A percentile compares a stretch with the other conserved stretches of the same genome.
Evolutionary conservation across 768 basidiomycete genomes (phyloP).

Genomic region (Amanita rubescens): DNA sequence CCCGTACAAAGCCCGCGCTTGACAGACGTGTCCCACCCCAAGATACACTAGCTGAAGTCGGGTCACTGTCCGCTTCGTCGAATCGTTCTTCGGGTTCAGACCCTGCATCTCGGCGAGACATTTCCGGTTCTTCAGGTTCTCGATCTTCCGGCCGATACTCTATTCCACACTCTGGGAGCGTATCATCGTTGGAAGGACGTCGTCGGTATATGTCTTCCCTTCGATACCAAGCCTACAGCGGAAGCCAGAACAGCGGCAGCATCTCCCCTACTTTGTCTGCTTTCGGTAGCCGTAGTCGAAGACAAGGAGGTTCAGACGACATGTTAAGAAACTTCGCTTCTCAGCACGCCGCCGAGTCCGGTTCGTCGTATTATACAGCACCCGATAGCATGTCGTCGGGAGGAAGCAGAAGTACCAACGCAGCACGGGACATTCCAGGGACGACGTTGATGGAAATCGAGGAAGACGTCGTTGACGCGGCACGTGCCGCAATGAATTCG

Average conservation of each 20-base stretch:
- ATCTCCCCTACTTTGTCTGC: conserved; percentile 46
- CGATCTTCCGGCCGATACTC: conserved; percentile 39
- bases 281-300: conserved; percentile 28
- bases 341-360: conserved; percentile 8
- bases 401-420: background rate
- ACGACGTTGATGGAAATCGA: background rate
- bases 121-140: conserved; percentile 40
- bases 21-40: conserved; percentile 32
- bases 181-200: conserved; percentile 44
- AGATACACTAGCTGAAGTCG: conserved; percentile 49
- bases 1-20: conserved; percentile 24
- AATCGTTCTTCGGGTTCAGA: conserved; percentile 47
- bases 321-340: conserved; percentile 10
- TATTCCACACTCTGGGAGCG: conserved; percentile 40
- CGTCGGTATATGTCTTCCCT: conserved; percentile 16
- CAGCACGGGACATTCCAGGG: background rate
- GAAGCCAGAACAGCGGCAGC: conserved; percentile 10
- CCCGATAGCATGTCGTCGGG: background rate
- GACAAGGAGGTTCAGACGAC: conserved; percentile 11
- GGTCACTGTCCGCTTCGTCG: conserved; percentile 43
- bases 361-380: conserved; percentile 3
- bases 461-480: conserved; percentile 4
- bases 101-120: conserved; percentile 37
- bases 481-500: background rate
- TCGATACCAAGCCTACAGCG: background rate